A percentile compares a stretch with the other conserved stretches of the same genome.
Conservation (phyloP, 345 rosid genomes). For the Hibiscus tridactylites region DNA sequence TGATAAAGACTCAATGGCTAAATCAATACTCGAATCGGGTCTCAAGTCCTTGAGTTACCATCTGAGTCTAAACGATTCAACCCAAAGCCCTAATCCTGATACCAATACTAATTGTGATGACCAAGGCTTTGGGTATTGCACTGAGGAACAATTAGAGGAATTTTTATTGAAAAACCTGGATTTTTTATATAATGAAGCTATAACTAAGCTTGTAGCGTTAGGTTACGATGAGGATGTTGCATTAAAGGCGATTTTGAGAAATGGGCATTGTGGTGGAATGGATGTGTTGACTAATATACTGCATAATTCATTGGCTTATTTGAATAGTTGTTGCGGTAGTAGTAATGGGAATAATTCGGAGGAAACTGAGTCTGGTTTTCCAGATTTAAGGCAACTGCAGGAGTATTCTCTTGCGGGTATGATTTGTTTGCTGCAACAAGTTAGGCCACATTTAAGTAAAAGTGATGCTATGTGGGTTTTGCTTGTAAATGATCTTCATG, state of each 20-base stretch:
- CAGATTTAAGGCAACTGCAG: conserved; percentile 62
- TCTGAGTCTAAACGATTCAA: conserved; percentile 35
- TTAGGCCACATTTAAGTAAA: conserved; percentile 67
- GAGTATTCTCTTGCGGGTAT: conserved; percentile 77
- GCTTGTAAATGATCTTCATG: conserved; percentile 85
- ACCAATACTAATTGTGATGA: conserved; percentile 31
- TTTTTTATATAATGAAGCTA: conserved; percentile 53
- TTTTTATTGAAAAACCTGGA: conserved; percentile 58
- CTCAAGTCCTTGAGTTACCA: conserved; percentile 44
- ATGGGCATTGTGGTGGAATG: conserved; percentile 89
- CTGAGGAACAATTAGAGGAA: conserved; percentile 81
- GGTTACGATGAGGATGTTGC: conserved; percentile 77
- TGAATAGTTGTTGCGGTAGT: conserved; percentile 37
- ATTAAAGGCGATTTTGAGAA: conserved; percentile 62
- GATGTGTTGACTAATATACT: conserved; percentile 71
- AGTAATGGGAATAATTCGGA: conserved; percentile 32
- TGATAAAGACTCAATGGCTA: conserved; percentile 35
- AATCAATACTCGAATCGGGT: conserved; percentile 52
- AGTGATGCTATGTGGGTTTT: conserved; percentile 99
- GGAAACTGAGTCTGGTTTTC: conserved; percentile 48
- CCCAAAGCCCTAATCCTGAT: conserved; percentile 20
- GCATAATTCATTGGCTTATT: conserved; percentile 64
- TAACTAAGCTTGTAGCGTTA: conserved; percentile 54
- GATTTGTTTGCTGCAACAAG: conserved; percentile 84
- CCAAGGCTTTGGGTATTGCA: conserved; percentile 76